Evolutionary conservation across 495 filamentous ascomycete genomes (phyloP), one percentile per base, ranked within the genome.

Genomic region (Penicillium egyptiacum): DNA sequence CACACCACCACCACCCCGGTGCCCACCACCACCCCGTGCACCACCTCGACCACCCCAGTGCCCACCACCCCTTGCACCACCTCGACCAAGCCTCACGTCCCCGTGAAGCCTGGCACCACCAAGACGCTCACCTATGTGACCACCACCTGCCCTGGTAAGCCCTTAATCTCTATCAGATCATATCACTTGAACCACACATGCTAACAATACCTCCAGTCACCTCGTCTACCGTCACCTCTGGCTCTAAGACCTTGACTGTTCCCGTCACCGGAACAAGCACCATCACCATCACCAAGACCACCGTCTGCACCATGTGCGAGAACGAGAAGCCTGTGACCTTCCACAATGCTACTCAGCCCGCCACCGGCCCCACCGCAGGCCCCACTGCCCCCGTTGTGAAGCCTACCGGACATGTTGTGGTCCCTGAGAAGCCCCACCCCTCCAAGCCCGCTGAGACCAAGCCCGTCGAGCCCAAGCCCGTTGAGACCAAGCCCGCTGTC

Each of bases 241-340:
- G 74, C 35, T 65, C 60, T 33, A 54, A 52, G 56, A 72, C 69
- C 53, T 53, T 39, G 1, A 70, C 66, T 39, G 53, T 75, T 39
- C 73, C 73, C 4, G 61, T 75, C 43, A 75, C 72, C 17, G 33
- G 61, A 60, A 76, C 73, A 46, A 74, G 59, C 68, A 71, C 66
- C 56, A 60, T 76, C 52, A 76, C 71, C 5, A 48, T 71, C 35
- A 73, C 72, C 69, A 65, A 55, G 54, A 67, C 66, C 47, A 58
- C 52, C 37, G 66, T 69, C 56, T 59, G 63, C 57, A 71, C 69
- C 30, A 37, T 20, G 51, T 68, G 59, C 28, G 58, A 61, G 1
- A 55, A 43, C n/a, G 67, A 70, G 53, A 57, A 70, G 57, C 57
- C 62, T n/a, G 53, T 64, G 50, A 65, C 64, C 42, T 63, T 62